A percentile compares a stretch with the other conserved stretches of the same genome.
These are phyloP conservation scores for Blastobotrys peoriensis DNA, from an alignment of 805 yeast species.

Conservation along the genomic window DNA sequence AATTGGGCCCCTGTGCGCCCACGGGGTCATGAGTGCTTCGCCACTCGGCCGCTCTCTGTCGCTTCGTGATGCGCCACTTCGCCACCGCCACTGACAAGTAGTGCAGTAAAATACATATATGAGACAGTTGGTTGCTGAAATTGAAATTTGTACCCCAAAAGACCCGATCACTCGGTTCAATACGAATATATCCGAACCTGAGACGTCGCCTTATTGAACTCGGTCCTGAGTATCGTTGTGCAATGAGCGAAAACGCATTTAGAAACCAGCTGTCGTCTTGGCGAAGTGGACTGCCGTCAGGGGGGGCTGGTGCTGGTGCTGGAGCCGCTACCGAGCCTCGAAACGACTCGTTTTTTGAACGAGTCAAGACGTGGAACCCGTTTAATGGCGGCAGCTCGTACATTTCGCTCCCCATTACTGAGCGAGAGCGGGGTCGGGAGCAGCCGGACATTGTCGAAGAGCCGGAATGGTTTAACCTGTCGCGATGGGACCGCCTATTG, in stretches of 20 bases:
- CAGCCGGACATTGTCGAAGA: slow-evolving; percentile 28
- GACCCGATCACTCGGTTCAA: no score
- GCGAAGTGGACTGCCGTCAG: slow-evolving; percentile 17
- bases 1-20: no score
- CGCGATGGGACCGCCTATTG: slow-evolving; percentile 73
- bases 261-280: slow-evolving; percentile 30
- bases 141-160: no score
- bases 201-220: not conserved
- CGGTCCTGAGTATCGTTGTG: not conserved
- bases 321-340: slow-evolving; percentile 8
- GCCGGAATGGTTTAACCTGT: slow-evolving; percentile 37
- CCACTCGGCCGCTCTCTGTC: no score
- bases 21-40: no score
- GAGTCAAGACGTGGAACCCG: slow-evolving; percentile 24
- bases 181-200: no score
- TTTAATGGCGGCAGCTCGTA: slow-evolving; percentile 19
- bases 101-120: no score
- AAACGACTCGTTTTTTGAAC: slow-evolving; percentile 19
- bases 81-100: not conserved
- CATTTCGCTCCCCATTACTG: slow-evolving; percentile 19
- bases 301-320: slow-evolving; percentile 6
- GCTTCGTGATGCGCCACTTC: slow-evolving; percentile 1
- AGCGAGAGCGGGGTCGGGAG: slow-evolving; percentile 18
- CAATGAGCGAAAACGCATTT: slow-evolving; percentile 26
- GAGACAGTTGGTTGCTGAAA: no score